Evolutionary conservation across 768 basidiomycete genomes (phyloP), one percentile per base, ranked within the genome.

Genomic region (Gautieria morchelliformis): DNA sequence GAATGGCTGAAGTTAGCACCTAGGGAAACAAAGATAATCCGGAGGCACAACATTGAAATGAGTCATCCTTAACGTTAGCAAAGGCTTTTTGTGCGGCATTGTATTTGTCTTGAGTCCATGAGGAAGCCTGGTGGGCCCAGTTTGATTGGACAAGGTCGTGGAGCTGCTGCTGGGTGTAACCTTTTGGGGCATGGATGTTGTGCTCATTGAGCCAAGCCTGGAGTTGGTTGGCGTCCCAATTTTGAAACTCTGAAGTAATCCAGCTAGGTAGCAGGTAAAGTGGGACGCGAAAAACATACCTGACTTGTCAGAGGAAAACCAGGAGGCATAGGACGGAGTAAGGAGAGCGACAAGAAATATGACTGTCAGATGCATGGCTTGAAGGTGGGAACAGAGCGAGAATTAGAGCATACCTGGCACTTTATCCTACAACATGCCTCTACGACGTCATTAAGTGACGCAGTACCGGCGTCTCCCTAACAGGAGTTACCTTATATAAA

Each of bases 121-220:
- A 64, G 12, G 69, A 61, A 5, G 68, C 61, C 30, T 71, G 63
- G 8, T 71, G 63, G 8, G 65, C 61, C 85, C 85, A 90, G 67
- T 89, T 85, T 2, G 77, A 68, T 32, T 79, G 72, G 55, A 88
- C 87, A 49, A 79, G 75, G 37, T 71, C 71, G 40, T 67, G 63
- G 17, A 74, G 64, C 61, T 78, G 72, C 24, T 73, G 68, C n/a
- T 57, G 55, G 30, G 78, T 71, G 45, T 67, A 71, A 11, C 73
- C 58, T 44, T 71, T 69, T n/a, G 83, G 82, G 19, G 81, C 67
- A 4, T 76, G 70, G 64, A 89, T 75, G 58, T 78, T 75, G 70
- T 87, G 84, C 0, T 81, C 76, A 45, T 81, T 73, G 55, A 92
- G 81, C 85, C 87, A 91, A 33, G 75, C 67, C 59, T 78, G 74